Conservation (phyloP, 179 eudicot species). For the Patellifolia procumbens region DNA sequence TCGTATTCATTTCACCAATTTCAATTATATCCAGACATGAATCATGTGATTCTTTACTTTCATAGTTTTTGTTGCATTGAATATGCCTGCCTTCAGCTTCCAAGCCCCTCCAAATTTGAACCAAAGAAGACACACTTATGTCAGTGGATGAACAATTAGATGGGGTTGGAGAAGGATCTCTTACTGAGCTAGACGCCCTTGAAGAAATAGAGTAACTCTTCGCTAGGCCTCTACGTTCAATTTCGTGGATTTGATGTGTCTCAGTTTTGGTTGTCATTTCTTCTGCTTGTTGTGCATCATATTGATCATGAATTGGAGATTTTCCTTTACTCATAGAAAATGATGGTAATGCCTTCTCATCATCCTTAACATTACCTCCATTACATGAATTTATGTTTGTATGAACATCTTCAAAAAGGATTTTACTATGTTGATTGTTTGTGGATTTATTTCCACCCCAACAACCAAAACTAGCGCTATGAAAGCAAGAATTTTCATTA, state of each 20-base stretch:
- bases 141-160: constrained; percentile 36
- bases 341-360: neutral
- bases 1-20: neutral
- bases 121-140: constrained; percentile 62
- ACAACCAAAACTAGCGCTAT: constrained; percentile 7
- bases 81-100: constrained; percentile 29
- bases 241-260: constrained; percentile 2
- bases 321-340: constrained; percentile 15
- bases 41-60: neutral
- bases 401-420: neutral
- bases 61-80: constrained; percentile 5
- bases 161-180: constrained; percentile 38
- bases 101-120: constrained; percentile 59
- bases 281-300: constrained; percentile 22
- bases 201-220: constrained; percentile 19
- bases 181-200: constrained; percentile 10
- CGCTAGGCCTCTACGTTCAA: constrained; percentile 8
- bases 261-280: constrained; percentile 20
- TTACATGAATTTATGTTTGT: neutral
- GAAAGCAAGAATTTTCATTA: constrained; percentile 13
- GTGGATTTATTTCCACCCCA: neutral
- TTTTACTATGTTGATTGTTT: neutral
- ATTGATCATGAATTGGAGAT: constrained; percentile 20
- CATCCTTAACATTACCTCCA: neutral
- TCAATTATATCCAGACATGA: neutral